These are phyloP conservation scores for Saccharata proteae DNA, from an alignment of 2,329 filamentous ascomycete genomes.

Conservation along the genomic window DNA sequence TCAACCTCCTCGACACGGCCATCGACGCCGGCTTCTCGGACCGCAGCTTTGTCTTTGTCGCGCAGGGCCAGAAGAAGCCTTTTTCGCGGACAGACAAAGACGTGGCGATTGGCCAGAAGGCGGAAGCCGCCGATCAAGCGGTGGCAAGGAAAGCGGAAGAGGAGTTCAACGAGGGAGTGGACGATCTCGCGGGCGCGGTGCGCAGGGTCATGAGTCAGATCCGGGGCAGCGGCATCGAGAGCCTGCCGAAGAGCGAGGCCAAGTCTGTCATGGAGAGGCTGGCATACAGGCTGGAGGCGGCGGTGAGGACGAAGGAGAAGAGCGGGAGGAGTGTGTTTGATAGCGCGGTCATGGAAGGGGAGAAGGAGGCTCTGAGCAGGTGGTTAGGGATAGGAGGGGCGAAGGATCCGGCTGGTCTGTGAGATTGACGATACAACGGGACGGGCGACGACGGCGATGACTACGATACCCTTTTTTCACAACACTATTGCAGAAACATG, in stretches of 20 bases:
- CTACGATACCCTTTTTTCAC: too few relatives aligned
- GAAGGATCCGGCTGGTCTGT: neutral
- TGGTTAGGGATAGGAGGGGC: neutral
- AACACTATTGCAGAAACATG: too few relatives aligned
- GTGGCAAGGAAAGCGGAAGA: slow-evolving; percentile 20
- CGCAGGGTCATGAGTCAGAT: slow-evolving; percentile 29
- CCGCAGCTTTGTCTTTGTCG: slow-evolving; percentile 14
- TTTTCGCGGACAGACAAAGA: slow-evolving; percentile 11
- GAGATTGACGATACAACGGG: too few relatives aligned
- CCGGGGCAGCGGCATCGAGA: slow-evolving; percentile 37
- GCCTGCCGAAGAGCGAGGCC: slow-evolving; percentile 60
- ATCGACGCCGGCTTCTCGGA: slow-evolving; percentile 50
- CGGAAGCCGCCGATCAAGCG: neutral
- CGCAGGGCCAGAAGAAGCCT: slow-evolving; percentile 4
- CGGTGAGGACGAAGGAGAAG: slow-evolving; percentile 6
- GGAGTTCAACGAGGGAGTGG: slow-evolving; percentile 59
- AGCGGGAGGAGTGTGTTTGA: slow-evolving; percentile 4
- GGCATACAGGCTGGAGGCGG: slow-evolving; percentile 54
- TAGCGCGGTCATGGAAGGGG: neutral
- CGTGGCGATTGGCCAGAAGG: slow-evolving; percentile 5
- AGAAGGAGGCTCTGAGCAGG: neutral
- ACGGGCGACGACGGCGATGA: too few relatives aligned
- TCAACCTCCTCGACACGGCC: slow-evolving; percentile 60
- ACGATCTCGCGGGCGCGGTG: slow-evolving; percentile 44
- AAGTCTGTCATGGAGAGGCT: slow-evolving; percentile 66